phyloP scores from a whole-genome alignment of 164 flowering plant genomes.

The Vitis amurensis region DNA sequence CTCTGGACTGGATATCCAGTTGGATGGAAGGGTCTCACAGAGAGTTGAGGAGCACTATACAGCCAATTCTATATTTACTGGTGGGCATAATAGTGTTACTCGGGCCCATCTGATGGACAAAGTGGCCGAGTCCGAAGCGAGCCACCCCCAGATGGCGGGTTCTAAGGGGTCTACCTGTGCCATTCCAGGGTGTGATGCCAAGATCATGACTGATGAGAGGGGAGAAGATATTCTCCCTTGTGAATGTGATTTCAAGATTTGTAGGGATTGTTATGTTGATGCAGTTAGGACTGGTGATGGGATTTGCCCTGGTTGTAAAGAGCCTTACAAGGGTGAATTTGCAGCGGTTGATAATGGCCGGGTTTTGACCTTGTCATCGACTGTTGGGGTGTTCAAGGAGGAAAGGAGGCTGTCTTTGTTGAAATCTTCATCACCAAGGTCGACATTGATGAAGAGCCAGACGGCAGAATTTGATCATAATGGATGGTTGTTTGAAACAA shows the following conservation, averaged over 20 bases:
- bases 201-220: constrained; percentile 26
- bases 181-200: constrained; percentile 28
- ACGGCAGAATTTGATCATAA: constrained; percentile 75
- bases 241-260: constrained; percentile 32
- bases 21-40: neutral
- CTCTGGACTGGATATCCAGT: constrained; percentile 1
- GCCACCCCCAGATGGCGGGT: constrained; percentile 27
- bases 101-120: constrained; percentile 35
- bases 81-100: constrained; percentile 28
- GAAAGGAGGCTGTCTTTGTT: constrained; percentile 61
- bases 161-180: constrained; percentile 27
- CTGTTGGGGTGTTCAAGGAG: constrained; percentile 40
- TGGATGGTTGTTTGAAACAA: constrained; percentile 70
- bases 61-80: constrained; percentile 36
- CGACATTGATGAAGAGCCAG: constrained; percentile 52
- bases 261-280: constrained; percentile 23
- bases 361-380: constrained; percentile 15
- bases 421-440: constrained; percentile 40
- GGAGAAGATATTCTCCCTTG: constrained; percentile 32
- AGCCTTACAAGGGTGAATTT: constrained; percentile 8
- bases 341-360: neutral
- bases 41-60: constrained; percentile 18
- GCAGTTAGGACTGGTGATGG: constrained; percentile 16
- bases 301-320: constrained; percentile 32
- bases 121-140: constrained; percentile 21